These are phyloP conservation scores for Pythium coloratum DNA, from an alignment of 352 stramenopile genomes.

Conservation along the genomic window DNA sequence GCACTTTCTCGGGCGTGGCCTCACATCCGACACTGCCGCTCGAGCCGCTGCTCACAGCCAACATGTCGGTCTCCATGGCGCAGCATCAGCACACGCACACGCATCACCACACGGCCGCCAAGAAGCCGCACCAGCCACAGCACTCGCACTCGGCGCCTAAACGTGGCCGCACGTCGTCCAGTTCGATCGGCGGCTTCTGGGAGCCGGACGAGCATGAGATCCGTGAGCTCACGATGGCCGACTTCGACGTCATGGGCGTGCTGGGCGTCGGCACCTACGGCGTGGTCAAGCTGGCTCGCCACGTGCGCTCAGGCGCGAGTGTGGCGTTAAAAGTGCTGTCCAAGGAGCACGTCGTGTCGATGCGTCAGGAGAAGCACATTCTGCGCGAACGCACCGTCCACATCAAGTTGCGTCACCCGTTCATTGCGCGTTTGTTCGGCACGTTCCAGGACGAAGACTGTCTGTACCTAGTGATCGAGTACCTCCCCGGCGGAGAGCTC, in stretches of 20 bases:
- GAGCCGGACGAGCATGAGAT: slow-evolving; percentile 41
- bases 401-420: slow-evolving; percentile 59
- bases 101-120: slow-evolving; percentile 7
- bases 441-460: slow-evolving; percentile 86
- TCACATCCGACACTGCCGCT: slow-evolving; percentile 9
- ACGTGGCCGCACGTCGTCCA: slow-evolving; percentile 28
- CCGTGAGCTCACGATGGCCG: slow-evolving; percentile 36
- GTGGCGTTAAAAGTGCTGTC: slow-evolving; percentile 79
- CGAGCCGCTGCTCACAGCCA: slow-evolving; percentile 25
- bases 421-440: slow-evolving; percentile 67
- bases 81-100: neutral
- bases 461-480: slow-evolving; percentile 83
- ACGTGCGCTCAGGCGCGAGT: slow-evolving; percentile 52
- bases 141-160: neutral
- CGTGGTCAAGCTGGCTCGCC: slow-evolving; percentile 75
- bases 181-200: slow-evolving; percentile 31
- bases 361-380: slow-evolving; percentile 79
- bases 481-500: slow-evolving; percentile 75
- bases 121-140: slow-evolving; percentile 13
- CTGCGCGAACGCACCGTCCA: slow-evolving; percentile 72
- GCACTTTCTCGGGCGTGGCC: slow-evolving; percentile 6
- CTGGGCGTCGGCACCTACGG: slow-evolving; percentile 78
- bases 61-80: slow-evolving; percentile 23
- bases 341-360: slow-evolving; percentile 73
- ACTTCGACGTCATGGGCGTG: slow-evolving; percentile 74